Evolutionary conservation across 208 protist genomes (phyloP).

Genomic region (Wallacemonas sp.): DNA sequence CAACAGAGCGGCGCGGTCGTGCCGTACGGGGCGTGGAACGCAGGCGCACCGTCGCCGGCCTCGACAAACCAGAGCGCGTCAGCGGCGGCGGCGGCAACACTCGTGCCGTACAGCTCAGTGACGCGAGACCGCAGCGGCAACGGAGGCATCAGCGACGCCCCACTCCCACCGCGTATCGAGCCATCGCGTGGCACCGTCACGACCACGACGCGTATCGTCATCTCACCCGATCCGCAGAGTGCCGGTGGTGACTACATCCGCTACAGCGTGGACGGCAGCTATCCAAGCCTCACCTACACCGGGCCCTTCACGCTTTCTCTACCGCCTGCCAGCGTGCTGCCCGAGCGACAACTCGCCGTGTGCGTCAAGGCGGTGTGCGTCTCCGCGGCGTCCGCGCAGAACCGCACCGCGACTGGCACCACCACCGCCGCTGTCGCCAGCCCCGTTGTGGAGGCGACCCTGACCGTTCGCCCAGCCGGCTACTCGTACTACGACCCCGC

Average conservation of each 20-base stretch:
- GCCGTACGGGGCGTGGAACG: not conserved
- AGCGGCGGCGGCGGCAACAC: too few relatives aligned
- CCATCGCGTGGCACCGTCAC: constrained; percentile 67
- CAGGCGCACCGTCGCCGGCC: not conserved
- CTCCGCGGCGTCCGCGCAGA: not conserved
- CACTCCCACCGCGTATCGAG: constrained; percentile 51
- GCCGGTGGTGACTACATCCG: constrained; percentile 60
- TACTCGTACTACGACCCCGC: constrained; percentile 66
- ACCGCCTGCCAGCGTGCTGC: constrained; percentile 29
- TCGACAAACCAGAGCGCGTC: too few relatives aligned
- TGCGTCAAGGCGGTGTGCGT: constrained; percentile 58
- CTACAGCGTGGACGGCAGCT: constrained; percentile 81
- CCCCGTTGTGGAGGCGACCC: constrained; percentile 37
- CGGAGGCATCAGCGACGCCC: too few relatives aligned
- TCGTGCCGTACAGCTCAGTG: too few relatives aligned
- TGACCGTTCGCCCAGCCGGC: constrained; percentile 52
- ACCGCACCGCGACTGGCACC: too few relatives aligned
- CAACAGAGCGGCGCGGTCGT: not conserved
- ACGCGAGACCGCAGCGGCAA: too few relatives aligned
- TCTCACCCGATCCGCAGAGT: constrained; percentile 52
- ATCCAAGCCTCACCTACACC: constrained; percentile 72
- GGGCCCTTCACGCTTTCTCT: constrained; percentile 74
- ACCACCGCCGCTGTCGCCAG: constrained; percentile 34
- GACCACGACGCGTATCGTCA: constrained; percentile 64
- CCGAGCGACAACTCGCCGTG: constrained; percentile 28